These are phyloP conservation scores for Cydonia oblonga DNA, from an alignment of 331 rosid genomes.

Conservation along the genomic window DNA sequence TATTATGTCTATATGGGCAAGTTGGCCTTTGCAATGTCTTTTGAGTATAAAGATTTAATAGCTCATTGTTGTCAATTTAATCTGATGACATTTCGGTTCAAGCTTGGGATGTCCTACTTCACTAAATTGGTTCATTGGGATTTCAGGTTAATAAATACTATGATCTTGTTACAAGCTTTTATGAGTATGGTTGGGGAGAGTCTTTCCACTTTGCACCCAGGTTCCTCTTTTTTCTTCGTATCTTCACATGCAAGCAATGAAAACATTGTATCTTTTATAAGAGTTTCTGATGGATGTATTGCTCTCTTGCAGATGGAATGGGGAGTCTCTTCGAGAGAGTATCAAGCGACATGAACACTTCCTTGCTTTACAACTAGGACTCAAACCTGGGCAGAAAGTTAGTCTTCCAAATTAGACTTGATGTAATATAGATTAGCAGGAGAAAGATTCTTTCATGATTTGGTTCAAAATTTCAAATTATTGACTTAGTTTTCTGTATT, in stretches of 20 bases:
- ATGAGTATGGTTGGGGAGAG: slow-evolving; percentile 94
- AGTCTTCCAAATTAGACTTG: slow-evolving; percentile 5
- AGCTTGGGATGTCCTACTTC: neutral
- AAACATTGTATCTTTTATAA: neutral
- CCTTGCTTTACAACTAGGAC: slow-evolving; percentile 67
- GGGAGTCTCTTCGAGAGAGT: slow-evolving; percentile 79
- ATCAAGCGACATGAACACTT: slow-evolving; percentile 84
- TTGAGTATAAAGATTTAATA: neutral
- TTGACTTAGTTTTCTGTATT: neutral
- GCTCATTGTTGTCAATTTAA: neutral
- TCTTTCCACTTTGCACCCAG: slow-evolving; percentile 86
- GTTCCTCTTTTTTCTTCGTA: slow-evolving; percentile 13
- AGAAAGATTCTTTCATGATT: neutral
- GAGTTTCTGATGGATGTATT: neutral
- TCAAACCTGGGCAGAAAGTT: slow-evolving; percentile 83
- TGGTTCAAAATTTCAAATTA: neutral
- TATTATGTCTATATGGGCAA: neutral
- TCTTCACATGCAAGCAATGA: neutral
- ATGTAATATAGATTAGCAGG: neutral
- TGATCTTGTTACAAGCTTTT: slow-evolving; percentile 82
- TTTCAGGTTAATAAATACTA: slow-evolving; percentile 82
- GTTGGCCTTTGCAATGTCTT: neutral
- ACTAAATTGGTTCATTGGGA: slow-evolving; percentile 5
- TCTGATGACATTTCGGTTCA: neutral
- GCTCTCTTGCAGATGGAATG: slow-evolving; percentile 49